Conservation (phyloP, 73 alveolate species). For the Diophrys appendiculata region DNA sequence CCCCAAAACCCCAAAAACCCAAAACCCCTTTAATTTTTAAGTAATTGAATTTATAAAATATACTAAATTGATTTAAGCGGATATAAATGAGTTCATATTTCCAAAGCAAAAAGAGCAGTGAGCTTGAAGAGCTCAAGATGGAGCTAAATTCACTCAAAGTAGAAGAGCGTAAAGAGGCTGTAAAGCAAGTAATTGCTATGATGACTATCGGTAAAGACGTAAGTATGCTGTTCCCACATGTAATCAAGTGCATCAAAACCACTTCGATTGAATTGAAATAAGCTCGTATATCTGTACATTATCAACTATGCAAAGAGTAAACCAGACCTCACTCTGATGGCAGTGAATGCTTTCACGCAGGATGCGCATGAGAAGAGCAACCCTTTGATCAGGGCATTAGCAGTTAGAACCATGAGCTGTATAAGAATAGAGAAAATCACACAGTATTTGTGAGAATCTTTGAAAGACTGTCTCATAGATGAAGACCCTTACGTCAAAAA, state of each 20-base stretch:
- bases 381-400: conserved; percentile 87
- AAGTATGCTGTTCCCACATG: conserved; percentile 75
- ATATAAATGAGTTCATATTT: conserved; percentile 62
- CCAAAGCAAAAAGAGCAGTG: conserved; percentile 89
- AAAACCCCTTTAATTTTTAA: conserved; percentile 1
- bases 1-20: conserved; percentile 32
- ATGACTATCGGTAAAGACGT: conserved; percentile 92
- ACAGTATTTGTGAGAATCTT: conserved; percentile 79
- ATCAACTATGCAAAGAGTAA: conserved; percentile 82
- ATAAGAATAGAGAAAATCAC: conserved; percentile 81
- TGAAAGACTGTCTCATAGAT: conserved; percentile 70
- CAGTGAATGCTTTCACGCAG: conserved; percentile 79
- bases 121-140: conserved; percentile 89
- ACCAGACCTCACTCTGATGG: conserved; percentile 81
- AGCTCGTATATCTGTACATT: conserved; percentile 79
- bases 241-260: conserved; percentile 77
- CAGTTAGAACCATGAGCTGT: conserved; percentile 91
- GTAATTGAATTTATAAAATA: not conserved
- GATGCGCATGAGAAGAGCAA: conserved; percentile 87
- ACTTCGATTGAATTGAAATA: conserved; percentile 73
- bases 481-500: conserved; percentile 85
- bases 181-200: conserved; percentile 92
- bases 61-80: conserved; percentile 26
- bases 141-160: conserved; percentile 88
- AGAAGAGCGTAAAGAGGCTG: conserved; percentile 94